phyloP scores from a whole-genome alignment of 2,329 filamentous ascomycete genomes.

The Diplodia scrobiculata region DNA sequence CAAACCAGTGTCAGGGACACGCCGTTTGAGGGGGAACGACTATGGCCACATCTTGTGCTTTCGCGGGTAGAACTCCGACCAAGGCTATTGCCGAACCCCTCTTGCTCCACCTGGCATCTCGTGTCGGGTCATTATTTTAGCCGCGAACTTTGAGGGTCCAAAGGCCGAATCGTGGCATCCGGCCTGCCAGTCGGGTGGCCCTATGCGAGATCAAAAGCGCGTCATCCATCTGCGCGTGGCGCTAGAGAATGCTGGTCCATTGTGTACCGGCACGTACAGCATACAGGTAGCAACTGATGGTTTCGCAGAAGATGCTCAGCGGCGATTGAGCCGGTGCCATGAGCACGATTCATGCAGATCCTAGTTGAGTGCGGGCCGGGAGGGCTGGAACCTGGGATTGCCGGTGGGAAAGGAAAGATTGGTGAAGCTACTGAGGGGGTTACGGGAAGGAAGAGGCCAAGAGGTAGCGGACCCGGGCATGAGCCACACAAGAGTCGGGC shows the following conservation, averaged over 20 bases:
- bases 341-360: constrained; percentile 3
- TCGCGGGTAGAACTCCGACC: constrained; percentile 10
- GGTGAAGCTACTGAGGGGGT: background rate
- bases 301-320: background rate
- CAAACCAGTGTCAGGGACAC: background rate
- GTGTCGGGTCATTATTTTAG: background rate
- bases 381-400: background rate
- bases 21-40: background rate
- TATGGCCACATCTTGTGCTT: constrained; percentile 1
- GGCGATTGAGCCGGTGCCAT: background rate
- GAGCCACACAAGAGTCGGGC: background rate
- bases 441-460: background rate
- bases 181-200: constrained; percentile 5
- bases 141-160: background rate
- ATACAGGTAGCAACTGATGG: background rate
- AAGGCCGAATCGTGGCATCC: background rate
- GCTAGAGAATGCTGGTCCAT: constrained; percentile 1
- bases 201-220: background rate
- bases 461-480: background rate
- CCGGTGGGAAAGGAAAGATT: background rate
- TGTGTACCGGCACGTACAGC: background rate
- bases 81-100: background rate
- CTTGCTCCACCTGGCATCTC: background rate
- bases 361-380: background rate
- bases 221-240: background rate